Base-by-base conservation (phyloP, 805 yeast genomes). In the Schwanniomyces vanrijiae region DNA sequence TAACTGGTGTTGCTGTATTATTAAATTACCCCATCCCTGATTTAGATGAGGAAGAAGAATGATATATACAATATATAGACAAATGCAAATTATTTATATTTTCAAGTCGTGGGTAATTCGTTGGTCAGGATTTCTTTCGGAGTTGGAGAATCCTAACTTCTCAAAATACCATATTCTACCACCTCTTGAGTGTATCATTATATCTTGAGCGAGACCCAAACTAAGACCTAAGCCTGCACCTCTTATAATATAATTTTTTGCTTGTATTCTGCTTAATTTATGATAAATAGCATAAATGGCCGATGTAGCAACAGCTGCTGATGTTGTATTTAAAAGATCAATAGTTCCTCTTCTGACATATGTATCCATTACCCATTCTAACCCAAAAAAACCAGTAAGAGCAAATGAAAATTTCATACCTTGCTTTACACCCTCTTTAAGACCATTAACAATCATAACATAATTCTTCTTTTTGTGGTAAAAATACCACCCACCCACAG, bases 1-100 rank as follows among this genome's bases (percentile, higher is more conserved):
- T 94, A 52, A 88, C 97, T 0, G 99, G 98, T 45, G 80, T 90
- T 24, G 99, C 97, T 0, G 94, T 89, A 46, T 78, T 92, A 33
- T 71, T 91, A 53, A 84, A 83, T 51, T 94, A 86, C 61, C 96
- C 97, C 0, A 69, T 90, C 4, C 89, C 87, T 0, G 95, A 88
- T 42, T 77, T 83, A 48, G 79, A 86, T 34, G 95, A 86, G 38
- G 86, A 81, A 35, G 80, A 70, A 14, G 76, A 38, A 11, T 18
- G 20, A 26, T 43, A 43, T 19, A 24, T 29, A 44, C 37, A 40
- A 35, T 43, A 43, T 35, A 35, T 42, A 47, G 40, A 35, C 19
- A 11, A 33, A 25, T 9, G 7, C n/a, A 20, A 24, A 18, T 8
- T 10, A 31, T 19, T 21, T 33, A 48, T 11, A 43, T 40, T 31